Evolutionary conservation across 805 yeast genomes (phyloP).

Genomic region (Lachancea kluyveri): DNA sequence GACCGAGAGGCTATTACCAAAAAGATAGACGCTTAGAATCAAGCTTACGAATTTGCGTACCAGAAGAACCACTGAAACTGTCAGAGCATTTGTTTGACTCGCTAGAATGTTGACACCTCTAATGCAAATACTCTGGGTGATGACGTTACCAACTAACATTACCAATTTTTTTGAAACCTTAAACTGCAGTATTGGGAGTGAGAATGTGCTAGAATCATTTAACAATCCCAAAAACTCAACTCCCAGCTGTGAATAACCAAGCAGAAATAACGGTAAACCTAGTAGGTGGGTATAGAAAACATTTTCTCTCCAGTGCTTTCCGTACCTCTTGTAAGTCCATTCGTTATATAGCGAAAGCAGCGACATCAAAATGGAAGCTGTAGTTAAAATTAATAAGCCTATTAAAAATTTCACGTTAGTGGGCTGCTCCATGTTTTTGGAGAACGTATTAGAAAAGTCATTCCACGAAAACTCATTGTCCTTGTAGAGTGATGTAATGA

Average conservation of each 20-base stretch:
- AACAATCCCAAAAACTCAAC: conserved; percentile 28
- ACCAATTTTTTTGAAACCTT: conserved; percentile 22
- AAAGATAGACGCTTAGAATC: conserved; percentile 46
- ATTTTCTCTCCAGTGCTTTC: conserved; percentile 59
- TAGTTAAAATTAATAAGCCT: conserved; percentile 1
- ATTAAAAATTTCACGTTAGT: not conserved
- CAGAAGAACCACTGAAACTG: conserved; percentile 54
- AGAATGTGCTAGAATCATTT: conserved; percentile 10
- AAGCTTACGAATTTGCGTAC: conserved; percentile 59
- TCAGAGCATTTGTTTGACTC: conserved; percentile 52
- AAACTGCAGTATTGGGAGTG: conserved; percentile 10
- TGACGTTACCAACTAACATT: conserved; percentile 37
- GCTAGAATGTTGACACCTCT: conserved; percentile 62
- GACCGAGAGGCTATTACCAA: conserved; percentile 38
- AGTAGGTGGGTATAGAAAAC: conserved; percentile 55
- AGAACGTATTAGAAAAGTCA: no score
- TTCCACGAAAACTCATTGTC: conserved; percentile 21
- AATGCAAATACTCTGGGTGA: conserved; percentile 57
- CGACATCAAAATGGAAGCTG: conserved; percentile 36
- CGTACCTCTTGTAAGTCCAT: conserved; percentile 41
- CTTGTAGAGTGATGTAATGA: conserved; percentile 34
- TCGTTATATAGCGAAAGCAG: conserved; percentile 56
- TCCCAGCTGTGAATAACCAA: conserved; percentile 30
- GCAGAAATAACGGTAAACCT: conserved; percentile 46
- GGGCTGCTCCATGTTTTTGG: no score